Percentiles rank a stretch among this genome's conserved stretches.
phyloP scores from a whole-genome alignment of 2,329 filamentous ascomycete species.

The Rutstroemia sp. region DNA sequence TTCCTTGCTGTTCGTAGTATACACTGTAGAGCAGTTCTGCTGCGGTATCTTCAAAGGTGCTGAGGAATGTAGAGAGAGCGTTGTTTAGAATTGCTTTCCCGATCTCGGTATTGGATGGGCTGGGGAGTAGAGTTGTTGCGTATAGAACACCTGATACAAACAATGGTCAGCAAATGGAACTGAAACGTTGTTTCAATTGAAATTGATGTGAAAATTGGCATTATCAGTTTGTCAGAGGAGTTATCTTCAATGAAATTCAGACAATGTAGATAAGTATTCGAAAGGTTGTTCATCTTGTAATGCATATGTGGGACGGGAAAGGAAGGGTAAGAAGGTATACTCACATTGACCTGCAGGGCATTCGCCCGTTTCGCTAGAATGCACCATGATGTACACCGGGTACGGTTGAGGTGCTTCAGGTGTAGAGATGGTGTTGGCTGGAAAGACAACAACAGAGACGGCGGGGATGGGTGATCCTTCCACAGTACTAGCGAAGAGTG shows the following conservation, averaged over 20 bases:
- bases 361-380: constrained; percentile 88
- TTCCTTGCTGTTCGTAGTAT: constrained; percentile 45
- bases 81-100: constrained; percentile 16
- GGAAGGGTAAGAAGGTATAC: constrained; percentile 35
- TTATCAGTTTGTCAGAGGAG: constrained; percentile 85
- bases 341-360: constrained; percentile 86
- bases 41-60: constrained; percentile 24
- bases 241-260: constrained; percentile 89
- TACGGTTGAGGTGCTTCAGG: constrained; percentile 32
- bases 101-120: constrained; percentile 7
- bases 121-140: constrained; percentile 18
- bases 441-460: constrained; percentile 63
- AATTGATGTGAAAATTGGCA: constrained; percentile 29
- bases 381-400: constrained; percentile 57
- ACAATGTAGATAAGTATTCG: constrained; percentile 99
- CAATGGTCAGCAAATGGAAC: constrained; percentile 16
- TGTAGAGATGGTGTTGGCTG: constrained; percentile 40
- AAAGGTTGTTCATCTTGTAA: constrained; percentile 75
- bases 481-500: constrained; percentile 61
- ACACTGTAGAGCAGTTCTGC: constrained; percentile 42
- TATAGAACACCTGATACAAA: constrained; percentile 31
- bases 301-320: constrained; percentile 19
- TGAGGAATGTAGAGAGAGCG: constrained; percentile 24
- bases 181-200: constrained; percentile 5
- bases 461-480: constrained; percentile 73